These are phyloP conservation scores for Davidsoniella australis DNA, from an alignment of 2,329 filamentous ascomycete genomes.

Conservation along the genomic window DNA sequence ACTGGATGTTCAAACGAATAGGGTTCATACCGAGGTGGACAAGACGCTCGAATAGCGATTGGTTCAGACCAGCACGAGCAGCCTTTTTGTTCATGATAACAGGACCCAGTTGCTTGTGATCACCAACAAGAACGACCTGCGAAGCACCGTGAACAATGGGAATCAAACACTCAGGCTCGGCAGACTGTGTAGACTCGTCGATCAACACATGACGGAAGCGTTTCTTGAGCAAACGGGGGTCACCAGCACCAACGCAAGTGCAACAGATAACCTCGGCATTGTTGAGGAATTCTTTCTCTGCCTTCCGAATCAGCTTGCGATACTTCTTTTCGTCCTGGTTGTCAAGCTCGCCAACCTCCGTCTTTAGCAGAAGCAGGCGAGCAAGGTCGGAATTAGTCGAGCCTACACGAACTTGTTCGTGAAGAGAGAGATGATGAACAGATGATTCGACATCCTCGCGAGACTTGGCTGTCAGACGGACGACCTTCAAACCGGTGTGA, in stretches of 20 bases:
- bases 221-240: constrained; percentile 87
- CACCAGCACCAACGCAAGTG: constrained; percentile 92
- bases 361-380: constrained; percentile 86
- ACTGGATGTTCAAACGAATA: constrained; percentile 89
- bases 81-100: constrained; percentile 99
- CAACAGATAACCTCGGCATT: constrained; percentile 98
- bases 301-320: constrained; percentile 83
- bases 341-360: constrained; percentile 74
- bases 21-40: constrained; percentile 82
- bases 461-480: constrained; percentile 95
- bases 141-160: constrained; percentile 93
- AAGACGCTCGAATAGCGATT: constrained; percentile 93
- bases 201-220: constrained; percentile 97
- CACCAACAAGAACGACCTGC: constrained; percentile 94
- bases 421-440: constrained; percentile 83
- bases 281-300: constrained; percentile 83
- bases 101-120: constrained; percentile 92
- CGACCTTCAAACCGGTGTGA: constrained; percentile 84
- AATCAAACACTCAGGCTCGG: constrained; percentile 98
- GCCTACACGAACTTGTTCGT: constrained; percentile 94
- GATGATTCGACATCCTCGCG: constrained; percentile 98
- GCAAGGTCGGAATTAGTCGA: constrained; percentile 87
- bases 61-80: constrained; percentile 90
- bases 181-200: constrained; percentile 94
- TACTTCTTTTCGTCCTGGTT: constrained; percentile 97